Percentiles rank a stretch among this genome's conserved stretches.
Evolutionary conservation across 1,284 basidiomycete species (phyloP).

Genomic region (Apiotrichum laibachii): DNA sequence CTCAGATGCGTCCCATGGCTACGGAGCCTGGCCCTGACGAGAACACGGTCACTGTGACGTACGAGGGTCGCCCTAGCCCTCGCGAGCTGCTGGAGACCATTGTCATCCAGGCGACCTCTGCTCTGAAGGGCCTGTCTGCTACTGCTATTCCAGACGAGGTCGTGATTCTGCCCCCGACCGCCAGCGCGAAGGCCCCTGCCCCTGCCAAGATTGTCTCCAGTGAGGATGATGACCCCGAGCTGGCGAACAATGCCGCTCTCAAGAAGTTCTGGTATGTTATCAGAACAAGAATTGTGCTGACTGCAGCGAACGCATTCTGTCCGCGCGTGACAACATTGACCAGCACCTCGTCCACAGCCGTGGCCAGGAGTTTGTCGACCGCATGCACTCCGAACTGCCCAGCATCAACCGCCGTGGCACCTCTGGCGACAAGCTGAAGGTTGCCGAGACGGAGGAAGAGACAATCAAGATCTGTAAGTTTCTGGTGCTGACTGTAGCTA

Average conservation of each 20-base stretch:
- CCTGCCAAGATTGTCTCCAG: too few relatives aligned
- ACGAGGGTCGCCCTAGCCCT: constrained; percentile 82
- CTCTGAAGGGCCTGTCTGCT: constrained; percentile 75
- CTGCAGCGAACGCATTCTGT: constrained; percentile 74
- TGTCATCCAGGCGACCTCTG: constrained; percentile 81
- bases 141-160: constrained; percentile 20
- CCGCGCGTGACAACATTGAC: constrained; percentile 76
- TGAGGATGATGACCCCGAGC: background rate
- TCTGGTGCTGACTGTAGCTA: background rate
- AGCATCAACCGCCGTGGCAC: constrained; percentile 55
- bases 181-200: background rate
- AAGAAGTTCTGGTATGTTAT: constrained; percentile 49
- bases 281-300: constrained; percentile 48
- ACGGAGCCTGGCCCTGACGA: constrained; percentile 14
- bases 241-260: constrained; percentile 53
- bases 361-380: constrained; percentile 72
- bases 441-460: constrained; percentile 60
- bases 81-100: constrained; percentile 84
- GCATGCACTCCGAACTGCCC: constrained; percentile 70
- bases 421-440: background rate
- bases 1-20: constrained; percentile 67
- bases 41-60: constrained; percentile 57
- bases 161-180: background rate
- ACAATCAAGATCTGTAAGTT: constrained; percentile 60
- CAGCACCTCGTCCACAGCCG: constrained; percentile 78